Percentiles rank a stretch among this genome's conserved stretches.
Evolutionary conservation across 2,329 filamentous ascomycete genomes (phyloP).

Genomic region (Calonectria hongkongensis): DNA sequence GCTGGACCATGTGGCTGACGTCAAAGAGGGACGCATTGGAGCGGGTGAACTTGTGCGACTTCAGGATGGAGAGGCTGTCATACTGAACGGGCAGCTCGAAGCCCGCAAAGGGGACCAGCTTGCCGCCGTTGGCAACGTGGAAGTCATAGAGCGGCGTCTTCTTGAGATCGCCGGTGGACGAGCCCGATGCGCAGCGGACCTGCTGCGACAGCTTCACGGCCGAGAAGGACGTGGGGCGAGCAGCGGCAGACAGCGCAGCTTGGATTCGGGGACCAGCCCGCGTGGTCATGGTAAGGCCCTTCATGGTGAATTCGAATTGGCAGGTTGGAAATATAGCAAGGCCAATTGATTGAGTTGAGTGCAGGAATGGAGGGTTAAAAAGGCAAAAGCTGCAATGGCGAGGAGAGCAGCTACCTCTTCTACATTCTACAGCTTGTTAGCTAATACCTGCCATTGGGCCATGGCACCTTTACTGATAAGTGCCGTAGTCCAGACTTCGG

Average conservation of each 20-base stretch:
- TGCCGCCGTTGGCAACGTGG: conserved; percentile 85
- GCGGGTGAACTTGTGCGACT: conserved; percentile 93
- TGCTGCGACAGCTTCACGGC: conserved; percentile 45
- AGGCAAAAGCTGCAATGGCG: conserved; percentile 34
- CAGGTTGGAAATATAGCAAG: conserved; percentile 29
- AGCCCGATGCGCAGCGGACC: conserved; percentile 56
- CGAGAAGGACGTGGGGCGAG: conserved; percentile 49
- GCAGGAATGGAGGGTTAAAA: conserved; percentile 33
- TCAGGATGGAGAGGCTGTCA: conserved; percentile 82
- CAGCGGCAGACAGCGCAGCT: conserved; percentile 49
- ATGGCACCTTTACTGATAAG: conserved; percentile 39
- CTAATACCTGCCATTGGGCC: conserved; percentile 35
- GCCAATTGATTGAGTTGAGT: conserved; percentile 45
- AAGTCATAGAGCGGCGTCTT: conserved; percentile 87
- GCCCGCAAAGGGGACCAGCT: conserved; percentile 97
- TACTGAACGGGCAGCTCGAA: conserved; percentile 97
- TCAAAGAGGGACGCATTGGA: conserved; percentile 94
- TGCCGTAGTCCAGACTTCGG: conserved; percentile 36
- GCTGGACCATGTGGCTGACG: conserved; percentile 97
- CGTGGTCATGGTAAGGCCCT: conserved; percentile 56
- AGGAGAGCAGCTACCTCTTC: conserved; percentile 35
- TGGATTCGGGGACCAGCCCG: conserved; percentile 57
- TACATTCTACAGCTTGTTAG: conserved; percentile 27
- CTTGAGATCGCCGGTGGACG: conserved; percentile 61
- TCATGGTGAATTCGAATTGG: conserved; percentile 56